phyloP scores from a whole-genome alignment of 78 protist genomes.

The Dictyostelium brefeldianum region DNA sequence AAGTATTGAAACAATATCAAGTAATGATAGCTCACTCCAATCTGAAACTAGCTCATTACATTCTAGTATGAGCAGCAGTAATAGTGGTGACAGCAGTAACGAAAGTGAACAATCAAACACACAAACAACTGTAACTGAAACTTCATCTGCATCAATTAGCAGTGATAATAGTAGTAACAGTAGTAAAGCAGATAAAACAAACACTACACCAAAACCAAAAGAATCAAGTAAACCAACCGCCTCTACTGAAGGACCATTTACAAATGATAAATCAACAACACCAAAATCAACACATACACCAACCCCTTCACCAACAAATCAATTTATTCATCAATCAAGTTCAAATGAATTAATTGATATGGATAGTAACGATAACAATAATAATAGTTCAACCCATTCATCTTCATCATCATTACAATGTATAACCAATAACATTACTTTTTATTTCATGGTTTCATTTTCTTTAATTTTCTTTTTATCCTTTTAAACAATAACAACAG shows the following conservation, averaged over 20 bases:
- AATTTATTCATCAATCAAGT: constrained; percentile 6
- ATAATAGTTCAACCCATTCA: not conserved
- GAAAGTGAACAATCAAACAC: too few species aligned
- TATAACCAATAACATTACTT: not conserved
- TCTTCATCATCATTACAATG: too few species aligned
- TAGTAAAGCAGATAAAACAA: not conserved
- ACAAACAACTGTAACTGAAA: too few species aligned
- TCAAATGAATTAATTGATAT: not conserved
- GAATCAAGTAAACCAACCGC: not conserved
- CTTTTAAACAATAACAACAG: not conserved
- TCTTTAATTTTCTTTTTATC: not conserved
- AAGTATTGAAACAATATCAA: too few species aligned
- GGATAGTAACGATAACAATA: not conserved
- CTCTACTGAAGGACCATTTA: not conserved
- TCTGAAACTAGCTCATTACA: too few species aligned
- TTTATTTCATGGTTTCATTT: not conserved
- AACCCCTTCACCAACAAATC: not conserved
- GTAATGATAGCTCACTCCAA: too few species aligned
- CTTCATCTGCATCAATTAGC: not conserved
- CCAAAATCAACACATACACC: not conserved
- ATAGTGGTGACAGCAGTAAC: too few species aligned
- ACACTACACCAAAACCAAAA: not conserved
- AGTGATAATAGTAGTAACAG: too few species aligned
- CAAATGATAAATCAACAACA: not conserved
- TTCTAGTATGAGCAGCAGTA: too few species aligned